Percentiles rank a stretch among this genome's conserved stretches.
Conservation (phyloP, 306 rosid genomes). For the Mimosa pudica region DNA sequence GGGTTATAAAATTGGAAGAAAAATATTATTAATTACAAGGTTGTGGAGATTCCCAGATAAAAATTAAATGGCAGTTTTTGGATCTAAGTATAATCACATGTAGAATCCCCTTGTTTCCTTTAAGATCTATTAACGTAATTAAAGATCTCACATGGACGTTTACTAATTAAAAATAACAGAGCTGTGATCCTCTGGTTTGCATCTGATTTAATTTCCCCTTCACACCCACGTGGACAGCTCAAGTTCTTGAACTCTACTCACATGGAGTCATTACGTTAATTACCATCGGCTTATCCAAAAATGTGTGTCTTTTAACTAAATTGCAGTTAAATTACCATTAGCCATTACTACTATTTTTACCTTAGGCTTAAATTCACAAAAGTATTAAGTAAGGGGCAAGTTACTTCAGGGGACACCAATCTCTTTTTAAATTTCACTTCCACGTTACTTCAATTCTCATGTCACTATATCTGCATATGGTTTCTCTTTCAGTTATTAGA, state of each 20-base stretch:
- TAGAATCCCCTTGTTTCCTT: conserved; percentile 31
- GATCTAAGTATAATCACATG: conserved; percentile 31
- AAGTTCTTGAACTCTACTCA: conserved; percentile 28
- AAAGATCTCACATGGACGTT: conserved; percentile 45
- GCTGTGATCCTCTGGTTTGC: conserved; percentile 27
- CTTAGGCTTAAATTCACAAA: not conserved
- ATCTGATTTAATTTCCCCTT: not conserved
- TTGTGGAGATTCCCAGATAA: conserved; percentile 40
- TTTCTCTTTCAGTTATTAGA: not conserved
- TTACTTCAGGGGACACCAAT: not conserved
- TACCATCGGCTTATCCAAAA: too few relatives aligned
- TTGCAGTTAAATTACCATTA: too few relatives aligned
- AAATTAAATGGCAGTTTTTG: conserved; percentile 34
- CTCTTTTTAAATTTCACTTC: not conserved
- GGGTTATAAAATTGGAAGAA: conserved; percentile 26
- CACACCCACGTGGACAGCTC: conserved; percentile 36
- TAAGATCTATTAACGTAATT: conserved; percentile 33
- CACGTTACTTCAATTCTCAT: too few relatives aligned
- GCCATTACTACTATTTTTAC: too few relatives aligned
- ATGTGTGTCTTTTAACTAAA: too few relatives aligned
- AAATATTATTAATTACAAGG: conserved; percentile 18
- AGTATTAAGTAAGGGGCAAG: not conserved
- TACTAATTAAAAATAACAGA: conserved; percentile 32
- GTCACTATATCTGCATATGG: not conserved
- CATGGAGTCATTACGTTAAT: conserved; percentile 33